Evolutionary conservation across 208 protist species (phyloP), one percentile per base, ranked within the genome.

Genomic region (Acanthamoeba healyi): DNA sequence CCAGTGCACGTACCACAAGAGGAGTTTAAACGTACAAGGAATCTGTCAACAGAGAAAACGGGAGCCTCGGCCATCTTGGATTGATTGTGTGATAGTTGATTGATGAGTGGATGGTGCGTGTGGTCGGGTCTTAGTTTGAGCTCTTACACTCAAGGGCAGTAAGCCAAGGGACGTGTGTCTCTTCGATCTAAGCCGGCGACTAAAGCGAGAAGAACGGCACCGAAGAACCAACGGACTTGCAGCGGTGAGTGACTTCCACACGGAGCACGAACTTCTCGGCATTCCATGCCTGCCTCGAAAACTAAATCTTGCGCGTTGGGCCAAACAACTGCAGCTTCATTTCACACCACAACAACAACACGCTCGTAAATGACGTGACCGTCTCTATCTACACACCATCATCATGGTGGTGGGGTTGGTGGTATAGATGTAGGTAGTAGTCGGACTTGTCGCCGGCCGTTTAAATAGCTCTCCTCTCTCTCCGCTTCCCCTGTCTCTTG

Each of bases 221-320:
- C 6, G 61, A 70, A 70, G 61, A 70, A 70, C 61, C 61, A n/a
- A 36, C 61, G 61, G 61, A 70, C 61, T 70, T 70, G 61, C 61
- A 1, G 61, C 6, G 26, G n/a, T n/a, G n/a, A n/a, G n/a, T n/a
- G n/a, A n/a, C n/a, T n/a, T n/a, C n/a, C n/a, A n/a, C n/a, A n/a
- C n/a, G n/a, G n/a, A n/a, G n/a, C n/a, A n/a, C n/a, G n/a, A n/a
- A n/a, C n/a, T n/a, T n/a, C n/a, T n/a, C n/a, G n/a, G n/a, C n/a
- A n/a, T n/a, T n/a, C n/a, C n/a, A n/a, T n/a, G n/a, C n/a, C n/a
- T n/a, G n/a, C n/a, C n/a, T n/a, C n/a, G n/a, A n/a, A n/a, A n/a
- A n/a, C n/a, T n/a, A n/a, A n/a, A n/a, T n/a, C n/a, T n/a, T n/a
- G n/a, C n/a, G n/a, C n/a, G n/a, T n/a, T n/a, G n/a, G n/a, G n/a